Evolutionary conservation across 2,329 filamentous ascomycete genomes (phyloP), one percentile per base, ranked within the genome.

Genomic region (Harringtonia lauricola): DNA sequence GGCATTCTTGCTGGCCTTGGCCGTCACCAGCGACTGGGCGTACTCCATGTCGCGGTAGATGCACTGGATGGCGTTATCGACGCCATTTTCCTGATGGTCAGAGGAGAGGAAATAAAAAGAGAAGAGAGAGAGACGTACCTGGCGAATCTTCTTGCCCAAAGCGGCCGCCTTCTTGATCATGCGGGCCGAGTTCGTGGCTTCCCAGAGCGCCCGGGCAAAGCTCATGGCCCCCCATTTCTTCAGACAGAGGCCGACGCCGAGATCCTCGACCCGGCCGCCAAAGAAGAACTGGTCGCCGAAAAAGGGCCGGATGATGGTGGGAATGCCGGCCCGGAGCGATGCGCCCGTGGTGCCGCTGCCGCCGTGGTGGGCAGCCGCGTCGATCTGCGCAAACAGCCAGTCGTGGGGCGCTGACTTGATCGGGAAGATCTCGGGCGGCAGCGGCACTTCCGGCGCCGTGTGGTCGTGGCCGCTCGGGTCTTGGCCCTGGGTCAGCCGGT

Each of bases 231-330:
- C 94, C 67, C 95, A 79, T 62, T 86, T 92, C 67, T 84, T 88
- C 54, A 98, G 71, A 57, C 82, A 86, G 18, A 95, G 81, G 0
- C 92, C 92, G 2, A 96, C 92, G 1, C 92, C 90, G 7, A 98
- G 70, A 56, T 96, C 90, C 60, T 96, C 88, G 2, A 96, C 84
- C 4, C 92, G 76, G 26, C 73, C 77, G 8, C 88, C 92, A 55
- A 94, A 96, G 69, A 98, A 98, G 70, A 84, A 95, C 59, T 98
- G 92, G 55, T 98, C 92, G 6, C 92, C 92, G 57, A 98, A 98
- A 68, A 96, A 98, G 0, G 92, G 92, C 48, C 90, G 86, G 57
- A 96, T 84, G 50, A 98, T 89, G 0, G 92, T 96, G 0, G 92
- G 92, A 6, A 95, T 78, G 2, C 92, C 92, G 1, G 89, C 89